Percentiles rank a stretch among this genome's conserved stretches.
Evolutionary conservation across 345 rosid species (phyloP).

Genomic region (Jatropha curcas): DNA sequence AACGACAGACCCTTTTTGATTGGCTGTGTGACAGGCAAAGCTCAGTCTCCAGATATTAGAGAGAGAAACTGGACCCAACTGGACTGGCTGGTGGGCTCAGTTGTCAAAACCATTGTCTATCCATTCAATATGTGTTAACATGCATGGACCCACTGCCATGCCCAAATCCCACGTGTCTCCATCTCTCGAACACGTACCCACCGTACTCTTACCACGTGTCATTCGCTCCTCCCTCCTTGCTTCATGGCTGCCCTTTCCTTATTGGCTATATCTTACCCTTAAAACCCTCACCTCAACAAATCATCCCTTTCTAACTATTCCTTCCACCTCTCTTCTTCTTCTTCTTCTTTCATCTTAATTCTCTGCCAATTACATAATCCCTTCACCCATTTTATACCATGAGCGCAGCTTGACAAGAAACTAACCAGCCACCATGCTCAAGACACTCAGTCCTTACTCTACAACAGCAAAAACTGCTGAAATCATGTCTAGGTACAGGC

Average conservation of each 20-base stretch:
- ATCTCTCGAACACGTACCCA: constrained; percentile 74
- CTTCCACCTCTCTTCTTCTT: background rate
- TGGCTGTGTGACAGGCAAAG: constrained; percentile 26
- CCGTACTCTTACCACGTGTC: constrained; percentile 57
- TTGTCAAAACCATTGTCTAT: background rate
- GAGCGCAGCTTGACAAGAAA: background rate
- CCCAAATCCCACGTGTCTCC: constrained; percentile 55
- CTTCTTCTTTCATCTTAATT: background rate
- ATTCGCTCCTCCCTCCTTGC: constrained; percentile 33
- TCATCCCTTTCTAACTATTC: background rate
- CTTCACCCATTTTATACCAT: background rate
- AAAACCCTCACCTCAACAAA: constrained; percentile 20
- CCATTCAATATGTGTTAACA: constrained; percentile 32
- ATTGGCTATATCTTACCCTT: constrained; percentile 31
- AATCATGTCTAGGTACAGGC: constrained; percentile 89
- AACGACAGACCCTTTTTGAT: constrained; percentile 24
- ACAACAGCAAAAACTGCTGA: constrained; percentile 76
- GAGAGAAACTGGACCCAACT: background rate
- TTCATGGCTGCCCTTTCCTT: constrained; percentile 51
- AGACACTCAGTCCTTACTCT: constrained; percentile 49
- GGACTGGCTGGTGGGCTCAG: background rate
- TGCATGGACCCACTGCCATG: constrained; percentile 53
- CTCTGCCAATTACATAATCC: background rate
- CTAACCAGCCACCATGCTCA: constrained; percentile 48
- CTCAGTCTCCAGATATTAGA: background rate